Conservation (phyloP, 225 moss, liverwort and hornwort genomes). For the Takakia lepidozioides region DNA sequence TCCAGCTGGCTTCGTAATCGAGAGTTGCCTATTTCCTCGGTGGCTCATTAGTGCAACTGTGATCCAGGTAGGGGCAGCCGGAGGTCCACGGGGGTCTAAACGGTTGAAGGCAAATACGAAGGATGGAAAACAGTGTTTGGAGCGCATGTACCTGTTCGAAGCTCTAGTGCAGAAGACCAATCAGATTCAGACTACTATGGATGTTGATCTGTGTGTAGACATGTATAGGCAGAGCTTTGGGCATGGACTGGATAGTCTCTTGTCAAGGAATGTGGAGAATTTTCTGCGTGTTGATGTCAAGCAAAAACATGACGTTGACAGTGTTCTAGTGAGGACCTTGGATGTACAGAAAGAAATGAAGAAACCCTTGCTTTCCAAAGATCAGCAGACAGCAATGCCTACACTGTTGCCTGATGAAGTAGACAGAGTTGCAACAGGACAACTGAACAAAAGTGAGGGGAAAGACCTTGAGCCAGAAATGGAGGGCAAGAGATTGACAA, state of each 20-base stretch:
- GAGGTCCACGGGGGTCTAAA: conserved; percentile 50
- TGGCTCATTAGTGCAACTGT: no score
- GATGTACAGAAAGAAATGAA: no score
- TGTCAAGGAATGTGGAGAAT: conserved; percentile 34
- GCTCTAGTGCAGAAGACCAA: conserved; percentile 65
- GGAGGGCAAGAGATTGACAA: no score
- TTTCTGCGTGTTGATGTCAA: conserved; percentile 10
- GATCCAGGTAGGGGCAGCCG: conserved; percentile 2
- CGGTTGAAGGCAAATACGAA: conserved; percentile 65
- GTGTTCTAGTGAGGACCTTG: neutral
- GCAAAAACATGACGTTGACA: conserved; percentile 4
- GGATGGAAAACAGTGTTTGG: conserved; percentile 64
- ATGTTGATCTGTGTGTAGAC: conserved; percentile 65
- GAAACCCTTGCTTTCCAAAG: no score
- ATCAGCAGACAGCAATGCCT: no score
- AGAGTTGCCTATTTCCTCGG: no score
- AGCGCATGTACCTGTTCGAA: conserved; percentile 68
- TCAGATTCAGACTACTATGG: conserved; percentile 57
- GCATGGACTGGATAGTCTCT: conserved; percentile 60
- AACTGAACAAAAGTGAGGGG: no score
- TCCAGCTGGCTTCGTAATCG: no score
- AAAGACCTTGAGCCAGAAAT: no score
- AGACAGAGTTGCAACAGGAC: no score
- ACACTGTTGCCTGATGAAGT: no score
- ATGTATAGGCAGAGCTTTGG: conserved; percentile 63